A percentile compares a stretch with the other conserved stretches of the same genome.
Evolutionary conservation across 2,329 filamentous ascomycete species (phyloP).

Genomic region (Beauveria australis): DNA sequence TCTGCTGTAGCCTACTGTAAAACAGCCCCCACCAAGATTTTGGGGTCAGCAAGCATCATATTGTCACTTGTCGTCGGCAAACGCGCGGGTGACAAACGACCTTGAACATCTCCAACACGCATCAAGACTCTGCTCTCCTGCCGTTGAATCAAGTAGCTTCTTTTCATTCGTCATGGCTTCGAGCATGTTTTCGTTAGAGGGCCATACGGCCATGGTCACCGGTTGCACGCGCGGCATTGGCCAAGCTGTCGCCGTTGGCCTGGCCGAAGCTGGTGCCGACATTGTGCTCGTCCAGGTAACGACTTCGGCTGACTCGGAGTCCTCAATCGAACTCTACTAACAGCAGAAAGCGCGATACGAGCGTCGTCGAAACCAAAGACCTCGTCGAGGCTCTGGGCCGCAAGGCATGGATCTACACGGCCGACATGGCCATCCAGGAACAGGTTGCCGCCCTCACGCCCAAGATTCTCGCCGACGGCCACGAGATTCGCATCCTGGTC

Average conservation of each 20-base stretch:
- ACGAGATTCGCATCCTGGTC: conserved; percentile 66
- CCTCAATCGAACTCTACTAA: not conserved
- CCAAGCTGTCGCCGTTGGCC: conserved; percentile 46
- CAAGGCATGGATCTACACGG: conserved; percentile 58
- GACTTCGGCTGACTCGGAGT: not conserved
- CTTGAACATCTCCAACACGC: not conserved
- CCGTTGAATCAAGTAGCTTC: not conserved
- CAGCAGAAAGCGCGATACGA: conserved; percentile 30
- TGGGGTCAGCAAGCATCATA: not conserved
- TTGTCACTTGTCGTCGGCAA: not conserved
- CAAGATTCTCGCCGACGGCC: conserved; percentile 51
- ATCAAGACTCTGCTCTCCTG: too few species aligned
- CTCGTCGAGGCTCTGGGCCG: conserved; percentile 58
- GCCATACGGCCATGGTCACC: conserved; percentile 49
- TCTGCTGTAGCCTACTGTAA: not conserved
- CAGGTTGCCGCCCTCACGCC: conserved; percentile 55
- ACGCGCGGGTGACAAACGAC: not conserved
- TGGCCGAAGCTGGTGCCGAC: conserved; percentile 52
- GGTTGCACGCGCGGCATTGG: conserved; percentile 52
- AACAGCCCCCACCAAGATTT: not conserved
- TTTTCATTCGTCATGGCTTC: conserved; percentile 23
- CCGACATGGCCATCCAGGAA: conserved; percentile 55
- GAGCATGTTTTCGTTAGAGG: conserved; percentile 44
- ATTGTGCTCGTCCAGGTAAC: conserved; percentile 45
- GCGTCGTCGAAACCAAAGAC: conserved; percentile 44